These are phyloP conservation scores for Trichoderma virens DNA, from an alignment of 495 filamentous ascomycete genomes.

Conservation along the genomic window DNA sequence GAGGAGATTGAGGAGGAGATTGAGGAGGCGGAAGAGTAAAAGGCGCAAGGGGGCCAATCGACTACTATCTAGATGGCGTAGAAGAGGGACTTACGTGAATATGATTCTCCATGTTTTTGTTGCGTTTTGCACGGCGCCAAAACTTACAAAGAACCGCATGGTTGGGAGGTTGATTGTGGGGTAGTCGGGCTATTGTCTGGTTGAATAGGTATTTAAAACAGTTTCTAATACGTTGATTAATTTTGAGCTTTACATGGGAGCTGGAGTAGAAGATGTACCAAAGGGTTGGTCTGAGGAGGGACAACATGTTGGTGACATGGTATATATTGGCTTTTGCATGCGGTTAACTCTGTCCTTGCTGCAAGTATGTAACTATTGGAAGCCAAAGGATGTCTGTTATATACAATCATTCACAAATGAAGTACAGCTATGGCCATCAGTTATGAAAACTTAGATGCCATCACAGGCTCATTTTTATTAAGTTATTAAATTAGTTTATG, in stretches of 20 bases:
- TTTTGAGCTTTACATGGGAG: background rate
- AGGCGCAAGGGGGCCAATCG: background rate
- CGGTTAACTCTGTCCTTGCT: too few species aligned
- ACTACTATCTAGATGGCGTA: constrained; percentile 3
- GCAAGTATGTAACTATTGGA: too few species aligned
- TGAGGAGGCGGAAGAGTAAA: constrained; percentile 20
- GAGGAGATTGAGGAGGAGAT: constrained; percentile 16
- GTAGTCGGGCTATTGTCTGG: background rate
- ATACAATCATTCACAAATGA: too few species aligned
- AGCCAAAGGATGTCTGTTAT: too few species aligned
- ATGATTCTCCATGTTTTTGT: background rate
- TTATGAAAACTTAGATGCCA: too few species aligned
- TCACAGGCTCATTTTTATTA: too few species aligned
- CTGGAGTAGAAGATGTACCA: background rate
- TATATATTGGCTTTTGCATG: too few species aligned
- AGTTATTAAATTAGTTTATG: too few species aligned
- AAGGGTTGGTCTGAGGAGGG: background rate
- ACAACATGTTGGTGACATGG: too few species aligned
- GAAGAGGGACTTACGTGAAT: constrained; percentile 6
- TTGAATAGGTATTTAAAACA: background rate
- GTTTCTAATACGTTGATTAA: background rate
- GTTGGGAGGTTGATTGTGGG: background rate
- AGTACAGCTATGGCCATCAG: too few species aligned
- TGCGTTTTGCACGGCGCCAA: background rate
- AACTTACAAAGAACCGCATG: background rate